phyloP scores from a whole-genome alignment of 2,329 filamentous ascomycete species.

The Aureobasidium lini region DNA sequence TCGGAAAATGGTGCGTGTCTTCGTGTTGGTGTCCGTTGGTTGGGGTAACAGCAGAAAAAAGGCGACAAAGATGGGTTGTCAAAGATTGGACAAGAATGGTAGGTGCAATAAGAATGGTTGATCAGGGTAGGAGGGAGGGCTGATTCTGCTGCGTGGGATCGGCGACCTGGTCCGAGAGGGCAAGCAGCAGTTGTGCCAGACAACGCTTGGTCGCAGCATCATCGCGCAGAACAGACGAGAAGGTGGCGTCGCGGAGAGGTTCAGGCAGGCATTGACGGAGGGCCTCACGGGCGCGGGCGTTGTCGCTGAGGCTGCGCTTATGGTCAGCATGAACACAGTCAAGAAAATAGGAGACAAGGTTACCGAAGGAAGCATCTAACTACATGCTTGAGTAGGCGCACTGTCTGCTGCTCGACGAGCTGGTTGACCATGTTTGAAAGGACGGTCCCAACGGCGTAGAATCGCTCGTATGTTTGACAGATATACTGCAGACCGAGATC shows the following conservation, averaged over 20 bases:
- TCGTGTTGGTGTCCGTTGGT: neutral
- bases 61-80: neutral
- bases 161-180: slow-evolving; percentile 64
- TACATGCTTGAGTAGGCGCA: slow-evolving; percentile 91
- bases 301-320: slow-evolving; percentile 72
- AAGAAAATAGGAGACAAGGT: slow-evolving; percentile 25
- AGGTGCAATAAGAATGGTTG: neutral
- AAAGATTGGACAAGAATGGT: slow-evolving; percentile 11
- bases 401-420: slow-evolving; percentile 94
- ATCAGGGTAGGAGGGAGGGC: slow-evolving; percentile 9
- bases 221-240: slow-evolving; percentile 90
- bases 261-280: slow-evolving; percentile 93
- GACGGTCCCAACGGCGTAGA: slow-evolving; percentile 96
- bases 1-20: neutral
- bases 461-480: slow-evolving; percentile 95
- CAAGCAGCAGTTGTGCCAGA: slow-evolving; percentile 92
- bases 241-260: slow-evolving; percentile 96
- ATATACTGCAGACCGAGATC: slow-evolving; percentile 97
- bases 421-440: slow-evolving; percentile 98
- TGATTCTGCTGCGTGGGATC: slow-evolving; percentile 13
- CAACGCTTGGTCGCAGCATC: slow-evolving; percentile 97
- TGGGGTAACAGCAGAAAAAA: neutral
- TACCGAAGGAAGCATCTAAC: slow-evolving; percentile 94
- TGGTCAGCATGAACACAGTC: neutral
- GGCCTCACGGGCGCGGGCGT: slow-evolving; percentile 89